Base-by-base conservation (phyloP, 75 land plant species). In the Ceratopteris richardii region DNA sequence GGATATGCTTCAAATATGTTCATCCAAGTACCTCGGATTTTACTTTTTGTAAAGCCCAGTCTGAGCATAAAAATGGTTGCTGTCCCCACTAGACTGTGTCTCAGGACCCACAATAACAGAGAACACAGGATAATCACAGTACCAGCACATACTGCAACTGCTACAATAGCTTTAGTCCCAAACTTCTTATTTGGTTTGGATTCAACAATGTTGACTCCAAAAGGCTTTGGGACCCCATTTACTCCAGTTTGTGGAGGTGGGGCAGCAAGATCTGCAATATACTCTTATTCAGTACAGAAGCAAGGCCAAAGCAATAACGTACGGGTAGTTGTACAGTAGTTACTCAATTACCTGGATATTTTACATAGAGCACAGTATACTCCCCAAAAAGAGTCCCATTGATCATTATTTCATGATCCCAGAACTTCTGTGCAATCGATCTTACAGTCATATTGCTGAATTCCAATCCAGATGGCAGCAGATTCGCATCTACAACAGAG, bases 281-380 rank as follows among this genome's bases (percentile, higher is more conserved):
- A 33, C 37, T 33, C 9, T n/a, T n/a, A n/a, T n/a, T n/a, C n/a
- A n/a, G n/a, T n/a, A n/a, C 7, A 33, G 37, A 33, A 33, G 9
- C n/a, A n/a, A n/a, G n/a, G n/a, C n/a, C n/a, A n/a, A n/a, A n/a
- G n/a, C n/a, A n/a, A n/a, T n/a, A 3, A 33, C 7, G 9, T 9
- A 33, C 37, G 9, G 9, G 37, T 33, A 4, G 3, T 3, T 33
- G 9, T n/a, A n/a, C n/a, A n/a, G n/a, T n/a, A n/a, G n/a, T 33
- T 33, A 3, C 3, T 33, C 37, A 33, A 33, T 33, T 27, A 90
- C 96, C 96, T 87, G 84, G 96, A 66, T 90, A 90, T 0, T 31
- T 54, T 31, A 90, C 83, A 54, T 69, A 81, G 43, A 84, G 9
- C 26, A 87, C 93, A 37, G 62, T 67, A 61, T 90, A 90, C 39